Conservation (phyloP, 768 basidiomycete species). For the Xerocomus potaroensis region DNA sequence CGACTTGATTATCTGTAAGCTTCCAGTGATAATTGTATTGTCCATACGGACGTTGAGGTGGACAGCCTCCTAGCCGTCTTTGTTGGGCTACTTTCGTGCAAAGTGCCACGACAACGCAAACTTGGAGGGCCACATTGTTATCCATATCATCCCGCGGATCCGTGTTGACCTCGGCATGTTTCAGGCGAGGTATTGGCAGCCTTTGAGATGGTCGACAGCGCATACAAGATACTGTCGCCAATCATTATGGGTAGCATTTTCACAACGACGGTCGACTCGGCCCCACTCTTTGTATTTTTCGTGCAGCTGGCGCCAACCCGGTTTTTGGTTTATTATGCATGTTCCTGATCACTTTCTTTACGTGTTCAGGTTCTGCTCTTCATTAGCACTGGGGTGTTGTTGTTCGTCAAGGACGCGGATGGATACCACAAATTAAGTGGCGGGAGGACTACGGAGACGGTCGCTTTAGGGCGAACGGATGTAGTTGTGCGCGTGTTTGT, state of each 20-base stretch:
- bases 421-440: too few species aligned
- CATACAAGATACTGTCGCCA: constrained; percentile 22
- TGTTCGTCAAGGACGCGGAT: too few species aligned
- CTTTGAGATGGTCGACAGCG: constrained; percentile 23
- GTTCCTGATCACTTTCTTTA: too few species aligned
- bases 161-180: not conserved
- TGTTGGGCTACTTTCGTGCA: constrained; percentile 16
- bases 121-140: constrained; percentile 20
- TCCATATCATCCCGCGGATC: too few species aligned
- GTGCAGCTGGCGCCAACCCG: too few species aligned
- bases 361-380: too few species aligned
- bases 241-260: constrained; percentile 30
- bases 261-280: constrained; percentile 17
- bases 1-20: constrained; percentile 17
- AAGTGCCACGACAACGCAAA: constrained; percentile 18
- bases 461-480: too few species aligned
- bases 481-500: too few species aligned
- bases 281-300: constrained; percentile 23
- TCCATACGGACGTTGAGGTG: not conserved
- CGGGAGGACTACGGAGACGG: too few species aligned
- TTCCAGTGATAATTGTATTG: not conserved
- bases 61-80: constrained; percentile 14
- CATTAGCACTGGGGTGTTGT: too few species aligned
- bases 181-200: constrained; percentile 29
- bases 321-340: too few species aligned